phyloP scores from a whole-genome alignment of 768 basidiomycete species.

The Termitomyces titanicus region DNA sequence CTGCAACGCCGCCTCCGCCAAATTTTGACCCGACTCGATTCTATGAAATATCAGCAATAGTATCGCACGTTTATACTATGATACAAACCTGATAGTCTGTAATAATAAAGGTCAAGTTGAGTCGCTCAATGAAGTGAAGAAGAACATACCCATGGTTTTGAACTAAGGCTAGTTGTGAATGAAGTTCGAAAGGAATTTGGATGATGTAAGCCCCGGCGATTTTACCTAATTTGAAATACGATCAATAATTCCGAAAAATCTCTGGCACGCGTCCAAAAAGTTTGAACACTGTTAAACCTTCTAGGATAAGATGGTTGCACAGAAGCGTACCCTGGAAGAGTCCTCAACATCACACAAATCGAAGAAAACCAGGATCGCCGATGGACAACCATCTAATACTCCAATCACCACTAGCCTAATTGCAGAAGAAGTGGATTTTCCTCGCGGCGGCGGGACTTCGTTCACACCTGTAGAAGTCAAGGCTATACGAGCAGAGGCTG shows the following conservation, averaged over 20 bases:
- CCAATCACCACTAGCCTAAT: slow-evolving; percentile 30
- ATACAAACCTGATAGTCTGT: slow-evolving; percentile 66
- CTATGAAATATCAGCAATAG: slow-evolving; percentile 35
- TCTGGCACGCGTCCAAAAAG: slow-evolving; percentile 11
- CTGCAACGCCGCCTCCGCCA: slow-evolving; percentile 93
- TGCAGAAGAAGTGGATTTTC: slow-evolving; percentile 85
- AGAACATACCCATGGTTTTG: slow-evolving; percentile 32
- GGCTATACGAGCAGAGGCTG: slow-evolving; percentile 76
- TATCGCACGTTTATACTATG: not conserved
- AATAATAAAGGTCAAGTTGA: slow-evolving; percentile 7
- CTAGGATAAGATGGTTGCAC: slow-evolving; percentile 36
- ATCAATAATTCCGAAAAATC: slow-evolving; percentile 21
- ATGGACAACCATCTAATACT: slow-evolving; percentile 26
- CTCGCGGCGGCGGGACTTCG: slow-evolving; percentile 88
- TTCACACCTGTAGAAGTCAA: slow-evolving; percentile 91
- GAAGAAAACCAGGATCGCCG: slow-evolving; percentile 56
- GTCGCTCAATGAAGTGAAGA: not conserved
- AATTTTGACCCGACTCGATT: slow-evolving; percentile 96
- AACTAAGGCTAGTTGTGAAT: not conserved
- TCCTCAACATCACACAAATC: slow-evolving; percentile 40
- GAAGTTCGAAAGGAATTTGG: not conserved
- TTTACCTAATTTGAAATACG: slow-evolving; percentile 11
- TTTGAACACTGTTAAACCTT: not conserved
- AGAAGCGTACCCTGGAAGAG: slow-evolving; percentile 65
- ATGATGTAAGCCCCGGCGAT: slow-evolving; percentile 19